Conservation (phyloP, 2,329 filamentous ascomycete genomes). For the Arthrobotrys sinensis region DNA sequence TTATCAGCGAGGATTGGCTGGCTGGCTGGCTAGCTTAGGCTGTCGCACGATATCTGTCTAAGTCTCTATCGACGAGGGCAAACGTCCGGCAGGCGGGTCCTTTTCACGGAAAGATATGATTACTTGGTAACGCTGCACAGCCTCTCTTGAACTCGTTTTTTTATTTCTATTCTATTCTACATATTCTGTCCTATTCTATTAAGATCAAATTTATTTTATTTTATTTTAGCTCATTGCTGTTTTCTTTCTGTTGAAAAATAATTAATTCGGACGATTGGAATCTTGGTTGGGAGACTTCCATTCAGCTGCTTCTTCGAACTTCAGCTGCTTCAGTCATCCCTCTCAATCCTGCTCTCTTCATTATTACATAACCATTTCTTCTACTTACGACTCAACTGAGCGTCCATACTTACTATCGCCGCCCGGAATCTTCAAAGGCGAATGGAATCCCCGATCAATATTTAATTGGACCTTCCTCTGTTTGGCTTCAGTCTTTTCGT, state of each 20-base stretch:
- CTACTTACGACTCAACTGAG: no score
- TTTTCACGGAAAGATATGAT: conserved; percentile 13
- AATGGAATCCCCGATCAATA: conserved; percentile 25
- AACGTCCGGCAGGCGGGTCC: conserved; percentile 21
- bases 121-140: conserved; percentile 23
- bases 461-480: background rate
- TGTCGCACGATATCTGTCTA: conserved; percentile 41
- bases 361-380: background rate
- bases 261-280: no score
- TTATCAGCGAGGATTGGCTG: conserved; percentile 18
- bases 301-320: conserved; percentile 12
- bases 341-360: conserved; percentile 49
- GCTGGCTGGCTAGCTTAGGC: conserved; percentile 18
- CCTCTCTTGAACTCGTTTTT: conserved; percentile 2
- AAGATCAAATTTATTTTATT: no score
- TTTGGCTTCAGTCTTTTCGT: background rate
- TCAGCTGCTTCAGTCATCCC: conserved; percentile 39
- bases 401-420: no score
- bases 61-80: conserved; percentile 30
- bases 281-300: background rate
- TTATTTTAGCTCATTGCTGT: conserved; percentile 6
- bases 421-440: no score
- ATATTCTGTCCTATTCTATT: no score
- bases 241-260: conserved; percentile 9
- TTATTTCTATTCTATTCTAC: background rate